phyloP scores from a whole-genome alignment of 169 alveolate genomes.

The Theileria luwenshuni region DNA sequence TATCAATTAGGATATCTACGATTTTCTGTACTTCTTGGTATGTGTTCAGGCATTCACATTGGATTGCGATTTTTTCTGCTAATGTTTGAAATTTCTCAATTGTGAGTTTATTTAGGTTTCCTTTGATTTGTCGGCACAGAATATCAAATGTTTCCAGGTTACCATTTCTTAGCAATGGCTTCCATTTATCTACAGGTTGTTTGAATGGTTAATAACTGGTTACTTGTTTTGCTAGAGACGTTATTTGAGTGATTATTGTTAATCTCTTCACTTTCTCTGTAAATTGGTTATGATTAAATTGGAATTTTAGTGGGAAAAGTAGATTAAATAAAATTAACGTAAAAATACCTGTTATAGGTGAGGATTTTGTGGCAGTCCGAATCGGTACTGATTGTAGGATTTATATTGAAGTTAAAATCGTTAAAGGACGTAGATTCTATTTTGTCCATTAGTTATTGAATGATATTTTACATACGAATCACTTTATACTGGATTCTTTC shows the following conservation, averaged over 20 bases:
- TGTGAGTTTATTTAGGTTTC: constrained; percentile 85
- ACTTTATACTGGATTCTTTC: constrained; percentile 30
- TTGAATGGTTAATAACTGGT: not conserved
- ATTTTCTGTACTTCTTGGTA: constrained; percentile 78
- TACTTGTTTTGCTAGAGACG: constrained; percentile 17
- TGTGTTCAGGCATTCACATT: constrained; percentile 73
- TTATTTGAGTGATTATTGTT: not conserved
- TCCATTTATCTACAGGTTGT: constrained; percentile 38
- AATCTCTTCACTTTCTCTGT: constrained; percentile 21
- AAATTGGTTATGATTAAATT: not conserved
- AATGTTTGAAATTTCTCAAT: constrained; percentile 87
- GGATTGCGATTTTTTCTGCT: constrained; percentile 86
- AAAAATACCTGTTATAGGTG: constrained; percentile 15
- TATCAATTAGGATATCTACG: constrained; percentile 78
- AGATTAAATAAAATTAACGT: not conserved
- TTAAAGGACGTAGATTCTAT: constrained; percentile 41
- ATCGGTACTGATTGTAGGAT: constrained; percentile 25
- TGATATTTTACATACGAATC: constrained; percentile 32
- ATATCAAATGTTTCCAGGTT: constrained; percentile 28
- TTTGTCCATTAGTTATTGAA: constrained; percentile 59
- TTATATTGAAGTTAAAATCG: constrained; percentile 33
- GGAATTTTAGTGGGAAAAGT: not conserved
- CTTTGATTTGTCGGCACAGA: constrained; percentile 76
- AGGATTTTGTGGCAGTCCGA: constrained; percentile 2
- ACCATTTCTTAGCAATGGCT: constrained; percentile 31